Conservation (phyloP, 345 rosid species). For the Eucalyptus sideroxylon region DNA sequence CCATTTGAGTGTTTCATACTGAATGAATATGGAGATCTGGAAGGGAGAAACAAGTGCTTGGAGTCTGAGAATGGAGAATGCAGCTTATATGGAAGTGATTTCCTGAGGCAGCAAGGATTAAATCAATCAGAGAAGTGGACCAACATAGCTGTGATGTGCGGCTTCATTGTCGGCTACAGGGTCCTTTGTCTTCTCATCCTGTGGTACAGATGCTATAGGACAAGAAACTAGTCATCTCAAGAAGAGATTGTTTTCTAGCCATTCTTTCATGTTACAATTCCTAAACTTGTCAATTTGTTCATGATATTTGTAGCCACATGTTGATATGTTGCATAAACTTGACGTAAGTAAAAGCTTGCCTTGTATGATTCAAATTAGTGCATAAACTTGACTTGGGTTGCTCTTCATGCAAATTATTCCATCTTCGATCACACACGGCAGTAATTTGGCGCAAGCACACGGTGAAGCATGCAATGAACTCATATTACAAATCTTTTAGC, state of each 20-base stretch:
- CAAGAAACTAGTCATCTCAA: slow-evolving; percentile 19
- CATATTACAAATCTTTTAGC: not conserved
- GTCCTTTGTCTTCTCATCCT: slow-evolving; percentile 58
- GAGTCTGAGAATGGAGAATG: slow-evolving; percentile 18
- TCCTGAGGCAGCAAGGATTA: slow-evolving; percentile 49
- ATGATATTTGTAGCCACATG: not conserved
- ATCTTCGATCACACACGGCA: not conserved
- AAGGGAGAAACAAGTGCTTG: slow-evolving; percentile 28
- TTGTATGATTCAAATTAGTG: not conserved
- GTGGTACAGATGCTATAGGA: slow-evolving; percentile 57
- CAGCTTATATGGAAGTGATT: slow-evolving; percentile 24
- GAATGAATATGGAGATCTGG: slow-evolving; percentile 62
- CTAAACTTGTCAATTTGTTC: not conserved
- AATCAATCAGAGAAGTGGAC: slow-evolving; percentile 63
- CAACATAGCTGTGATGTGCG: slow-evolving; percentile 56
- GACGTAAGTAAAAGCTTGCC: not conserved
- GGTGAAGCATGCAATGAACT: not conserved
- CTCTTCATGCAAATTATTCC: not conserved
- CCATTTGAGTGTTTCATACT: slow-evolving; percentile 75
- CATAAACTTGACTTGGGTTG: not conserved
- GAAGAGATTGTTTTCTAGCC: not conserved
- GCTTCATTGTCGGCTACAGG: slow-evolving; percentile 71
- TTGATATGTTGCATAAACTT: not conserved
- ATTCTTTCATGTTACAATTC: not conserved
- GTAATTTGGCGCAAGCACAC: not conserved